These are phyloP conservation scores for Cercospora canescens DNA, from an alignment of 2,329 filamentous ascomycete species.

Conservation along the genomic window DNA sequence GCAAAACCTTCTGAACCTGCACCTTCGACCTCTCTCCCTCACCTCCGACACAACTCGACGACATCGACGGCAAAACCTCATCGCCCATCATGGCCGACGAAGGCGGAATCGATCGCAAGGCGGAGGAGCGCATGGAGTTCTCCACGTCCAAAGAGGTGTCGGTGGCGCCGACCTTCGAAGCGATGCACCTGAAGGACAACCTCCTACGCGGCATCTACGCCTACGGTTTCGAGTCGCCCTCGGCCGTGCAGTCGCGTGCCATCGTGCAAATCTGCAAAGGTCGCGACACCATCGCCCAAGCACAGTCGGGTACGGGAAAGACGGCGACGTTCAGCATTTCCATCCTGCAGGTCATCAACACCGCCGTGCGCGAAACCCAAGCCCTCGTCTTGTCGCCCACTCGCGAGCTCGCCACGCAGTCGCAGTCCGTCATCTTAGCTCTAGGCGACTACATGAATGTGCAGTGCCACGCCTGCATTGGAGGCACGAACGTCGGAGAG, in stretches of 20 bases:
- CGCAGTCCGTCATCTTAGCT: constrained; percentile 98
- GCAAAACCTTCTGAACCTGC: constrained; percentile 2
- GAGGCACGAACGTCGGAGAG: constrained; percentile 95
- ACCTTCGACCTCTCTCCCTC: neutral
- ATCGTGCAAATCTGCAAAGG: constrained; percentile 99
- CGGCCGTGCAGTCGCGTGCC: constrained; percentile 93
- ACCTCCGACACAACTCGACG: constrained; percentile 3
- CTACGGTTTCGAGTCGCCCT: constrained; percentile 97
- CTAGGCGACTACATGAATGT: constrained; percentile 99
- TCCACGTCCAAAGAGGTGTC: constrained; percentile 97
- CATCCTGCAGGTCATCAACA: constrained; percentile 97
- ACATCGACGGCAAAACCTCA: constrained; percentile 4
- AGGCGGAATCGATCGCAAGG: constrained; percentile 78
- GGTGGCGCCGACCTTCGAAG: constrained; percentile 81
- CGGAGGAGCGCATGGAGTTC: constrained; percentile 97
- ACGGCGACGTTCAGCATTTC: constrained; percentile 99
- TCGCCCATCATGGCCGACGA: constrained; percentile 74
- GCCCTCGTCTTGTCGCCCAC: constrained; percentile 94
- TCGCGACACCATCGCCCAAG: constrained; percentile 96
- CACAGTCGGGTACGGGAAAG: constrained; percentile 98
- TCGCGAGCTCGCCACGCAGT: constrained; percentile 94
- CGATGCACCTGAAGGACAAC: constrained; percentile 97
- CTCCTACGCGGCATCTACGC: constrained; percentile 96
- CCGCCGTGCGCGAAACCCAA: constrained; percentile 92
- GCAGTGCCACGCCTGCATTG: constrained; percentile 97